phyloP scores from a whole-genome alignment of 805 yeast species.

The Spathaspora hagerdaliae region DNA sequence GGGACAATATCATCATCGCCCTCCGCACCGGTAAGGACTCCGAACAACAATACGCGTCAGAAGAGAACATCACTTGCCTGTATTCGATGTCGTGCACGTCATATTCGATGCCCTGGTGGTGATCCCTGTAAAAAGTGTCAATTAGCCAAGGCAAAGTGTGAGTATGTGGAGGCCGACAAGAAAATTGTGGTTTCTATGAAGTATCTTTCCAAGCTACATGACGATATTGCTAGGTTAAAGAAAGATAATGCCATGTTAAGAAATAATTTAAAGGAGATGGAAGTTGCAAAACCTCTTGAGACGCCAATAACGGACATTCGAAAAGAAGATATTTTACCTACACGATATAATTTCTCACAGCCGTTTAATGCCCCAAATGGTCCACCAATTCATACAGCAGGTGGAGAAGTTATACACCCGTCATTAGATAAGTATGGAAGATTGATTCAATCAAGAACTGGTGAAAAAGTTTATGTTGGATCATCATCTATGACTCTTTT shows the following conservation, averaged over 20 bases:
- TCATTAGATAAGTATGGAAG: conserved; percentile 70
- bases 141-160: conserved; percentile 55
- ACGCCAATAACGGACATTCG: neutral
- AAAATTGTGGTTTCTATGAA: conserved; percentile 71
- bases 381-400: neutral
- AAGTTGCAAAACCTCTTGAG: conserved; percentile 4
- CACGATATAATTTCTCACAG: neutral
- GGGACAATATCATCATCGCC: neutral
- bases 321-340: neutral
- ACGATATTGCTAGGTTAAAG: conserved; percentile 60
- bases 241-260: conserved; percentile 60
- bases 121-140: conserved; percentile 66
- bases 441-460: conserved; percentile 68
- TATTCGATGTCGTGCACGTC: conserved; percentile 65
- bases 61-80: conserved; percentile 46
- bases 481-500: conserved; percentile 80
- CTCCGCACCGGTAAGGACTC: neutral
- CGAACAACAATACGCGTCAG: conserved; percentile 8
- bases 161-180: conserved; percentile 67
- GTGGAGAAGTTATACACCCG: conserved; percentile 59
- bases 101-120: conserved; percentile 75
- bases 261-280: conserved; percentile 33
- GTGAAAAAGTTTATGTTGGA: conserved; percentile 73
- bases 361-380: neutral
- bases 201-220: conserved; percentile 63